A percentile compares a stretch with the other conserved stretches of the same genome.
Conservation (phyloP, 1,284 basidiomycete species). For the Trichosporon sp. region DNA sequence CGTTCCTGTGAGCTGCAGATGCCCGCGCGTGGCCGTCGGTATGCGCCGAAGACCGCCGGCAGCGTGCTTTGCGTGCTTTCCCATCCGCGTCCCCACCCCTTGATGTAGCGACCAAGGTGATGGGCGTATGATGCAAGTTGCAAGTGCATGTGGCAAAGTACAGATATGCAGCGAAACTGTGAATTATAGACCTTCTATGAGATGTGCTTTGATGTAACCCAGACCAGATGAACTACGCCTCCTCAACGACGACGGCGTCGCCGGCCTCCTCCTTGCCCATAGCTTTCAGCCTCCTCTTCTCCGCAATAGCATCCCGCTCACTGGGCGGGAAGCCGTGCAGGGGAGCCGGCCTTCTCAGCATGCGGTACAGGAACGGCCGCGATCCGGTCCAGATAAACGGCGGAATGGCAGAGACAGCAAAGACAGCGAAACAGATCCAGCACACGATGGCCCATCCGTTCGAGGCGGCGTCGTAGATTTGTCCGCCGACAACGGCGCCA, state of each 20-base stretch:
- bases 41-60: not conserved
- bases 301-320: conserved; percentile 10
- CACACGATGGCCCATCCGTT: conserved; percentile 47
- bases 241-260: not conserved
- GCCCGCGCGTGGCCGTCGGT: not conserved
- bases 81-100: not conserved
- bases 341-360: conserved; percentile 21
- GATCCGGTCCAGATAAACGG: conserved; percentile 26
- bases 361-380: not conserved
- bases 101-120: no score
- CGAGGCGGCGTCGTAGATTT: conserved; percentile 47
- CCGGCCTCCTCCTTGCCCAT: not conserved
- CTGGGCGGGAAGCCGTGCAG: conserved; percentile 19
- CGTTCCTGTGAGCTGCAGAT: not conserved
- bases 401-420: conserved; percentile 21
- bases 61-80: not conserved
- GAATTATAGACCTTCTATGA: conserved; percentile 2
- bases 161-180: not conserved
- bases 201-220: not conserved
- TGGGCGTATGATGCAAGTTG: not conserved
- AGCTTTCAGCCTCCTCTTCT: conserved; percentile 4
- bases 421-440: conserved; percentile 42
- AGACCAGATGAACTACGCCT: not conserved
- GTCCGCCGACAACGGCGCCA: conserved; percentile 49
- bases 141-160: not conserved